Conservation (phyloP, 371 early-diverging fungal species). For the Actinomortierella wolfii region DNA sequence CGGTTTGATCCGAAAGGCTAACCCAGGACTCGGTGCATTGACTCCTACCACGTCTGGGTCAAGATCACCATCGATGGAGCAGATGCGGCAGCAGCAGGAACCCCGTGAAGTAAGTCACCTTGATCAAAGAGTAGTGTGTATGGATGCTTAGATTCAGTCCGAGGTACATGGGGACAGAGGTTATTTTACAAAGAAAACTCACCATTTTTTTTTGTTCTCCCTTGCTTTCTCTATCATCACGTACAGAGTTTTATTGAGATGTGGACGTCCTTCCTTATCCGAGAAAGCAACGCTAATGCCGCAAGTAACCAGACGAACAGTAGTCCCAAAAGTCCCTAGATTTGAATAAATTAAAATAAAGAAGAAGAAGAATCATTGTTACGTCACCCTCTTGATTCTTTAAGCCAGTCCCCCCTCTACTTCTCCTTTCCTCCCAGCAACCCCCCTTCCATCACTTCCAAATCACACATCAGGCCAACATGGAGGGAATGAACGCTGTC, state of each 20-base stretch:
- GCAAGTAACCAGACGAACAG: too few relatives aligned
- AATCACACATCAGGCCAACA: conserved; percentile 9
- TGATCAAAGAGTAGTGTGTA: background rate
- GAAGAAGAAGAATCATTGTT: too few relatives aligned
- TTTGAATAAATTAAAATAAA: too few relatives aligned
- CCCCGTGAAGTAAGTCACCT: conserved; percentile 35
- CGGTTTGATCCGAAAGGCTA: conserved; percentile 72
- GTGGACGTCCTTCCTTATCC: conserved; percentile 44
- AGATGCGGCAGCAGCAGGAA: conserved; percentile 45
- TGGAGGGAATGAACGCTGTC: conserved; percentile 57
- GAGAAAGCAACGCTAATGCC: conserved; percentile 41
- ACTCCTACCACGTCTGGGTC: conserved; percentile 42
- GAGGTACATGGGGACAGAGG: background rate
- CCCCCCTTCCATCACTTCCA: too few relatives aligned
- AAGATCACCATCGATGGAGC: conserved; percentile 46
- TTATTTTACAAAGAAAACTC: background rate
- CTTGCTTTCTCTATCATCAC: background rate
- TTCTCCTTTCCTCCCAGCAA: too few relatives aligned
- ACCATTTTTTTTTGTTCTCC: background rate
- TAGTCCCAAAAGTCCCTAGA: too few relatives aligned
- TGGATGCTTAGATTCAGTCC: background rate
- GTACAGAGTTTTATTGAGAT: conserved; percentile 40
- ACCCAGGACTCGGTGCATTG: conserved; percentile 30
- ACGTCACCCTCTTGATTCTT: too few relatives aligned
- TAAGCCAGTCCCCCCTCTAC: too few relatives aligned